phyloP scores from a whole-genome alignment of 2,329 filamentous ascomycete species.

The Phoma sp. region DNA sequence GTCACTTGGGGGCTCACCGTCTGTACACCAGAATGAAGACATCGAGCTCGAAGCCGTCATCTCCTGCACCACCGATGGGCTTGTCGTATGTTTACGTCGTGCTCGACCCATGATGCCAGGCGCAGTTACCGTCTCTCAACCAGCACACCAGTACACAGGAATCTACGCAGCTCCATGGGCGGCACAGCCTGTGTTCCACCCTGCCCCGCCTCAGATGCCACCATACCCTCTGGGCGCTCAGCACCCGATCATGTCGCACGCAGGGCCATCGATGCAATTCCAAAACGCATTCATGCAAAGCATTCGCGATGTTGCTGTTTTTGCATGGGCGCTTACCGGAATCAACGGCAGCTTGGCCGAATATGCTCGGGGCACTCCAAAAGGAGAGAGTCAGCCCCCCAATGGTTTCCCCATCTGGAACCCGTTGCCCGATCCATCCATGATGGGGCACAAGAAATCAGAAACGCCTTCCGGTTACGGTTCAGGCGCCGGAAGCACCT shows the following conservation, averaged over 20 bases:
- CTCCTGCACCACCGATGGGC: conserved; percentile 85
- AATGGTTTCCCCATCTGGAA: conserved; percentile 67
- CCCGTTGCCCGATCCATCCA: conserved; percentile 27
- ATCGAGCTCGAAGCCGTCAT: conserved; percentile 88
- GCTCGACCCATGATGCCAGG: conserved; percentile 72
- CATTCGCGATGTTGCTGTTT: conserved; percentile 85
- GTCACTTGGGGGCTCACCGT: conserved; percentile 30
- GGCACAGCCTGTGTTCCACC: conserved; percentile 63
- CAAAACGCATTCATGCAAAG: conserved; percentile 73
- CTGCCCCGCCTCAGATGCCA: conserved; percentile 47
- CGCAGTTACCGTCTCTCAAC: conserved; percentile 26
- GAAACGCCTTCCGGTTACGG: conserved; percentile 44
- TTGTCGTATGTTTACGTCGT: conserved; percentile 79
- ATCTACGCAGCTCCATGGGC: conserved; percentile 84
- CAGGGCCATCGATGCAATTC: conserved; percentile 50
- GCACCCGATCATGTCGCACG: conserved; percentile 54
- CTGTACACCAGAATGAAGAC: conserved; percentile 44
- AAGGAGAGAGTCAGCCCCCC: conserved; percentile 67
- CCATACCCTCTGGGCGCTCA: conserved; percentile 44
- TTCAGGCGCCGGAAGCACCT: conserved; percentile 40
- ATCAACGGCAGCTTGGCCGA: conserved; percentile 77
- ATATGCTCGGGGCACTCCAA: conserved; percentile 66
- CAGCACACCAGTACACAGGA: conserved; percentile 51
- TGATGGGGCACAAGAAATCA: conserved; percentile 28
- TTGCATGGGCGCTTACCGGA: conserved; percentile 80